Base-by-base conservation (phyloP, 257 asterid genomes). In the Verbascum thapsus region DNA sequence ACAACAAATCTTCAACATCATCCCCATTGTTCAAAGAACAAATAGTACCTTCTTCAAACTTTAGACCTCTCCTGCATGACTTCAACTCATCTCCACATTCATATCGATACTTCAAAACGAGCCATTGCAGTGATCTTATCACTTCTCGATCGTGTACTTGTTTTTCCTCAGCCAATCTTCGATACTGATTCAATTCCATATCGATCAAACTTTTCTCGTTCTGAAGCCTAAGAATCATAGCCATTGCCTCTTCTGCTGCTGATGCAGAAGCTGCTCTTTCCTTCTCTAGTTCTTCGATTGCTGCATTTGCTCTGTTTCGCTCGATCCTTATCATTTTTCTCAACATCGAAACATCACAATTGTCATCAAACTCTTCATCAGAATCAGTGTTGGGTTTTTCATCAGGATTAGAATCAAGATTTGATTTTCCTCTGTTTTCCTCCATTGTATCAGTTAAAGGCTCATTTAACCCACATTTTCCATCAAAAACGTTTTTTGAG, bases 231-330 rank as follows among this genome's bases (percentile, higher is more conserved):
- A 73, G 68, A 39, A 81, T 86, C 95, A 86, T 86, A 1, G 87
- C 85, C 88, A 86, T 83, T n/a, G 95, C 80, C 53, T 86, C 91
- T 72, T 81, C 85, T 6, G 85, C 78, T 22, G 95, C 85, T 8
- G 79, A 67, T 1, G 87, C 86, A 1, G 83, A 66, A 0, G 88
- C 86, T 53, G 63, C 64, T 63, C 95, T 69, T 57, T 86, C 95
- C 66, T 79, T 83, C 12, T 77, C 88, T 15, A 86, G 81, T 48
- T 83, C 95, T 20, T 64, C 42, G 6, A 37, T 1, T 15, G 88
- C 86, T 10, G 74, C 74, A 41, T 74, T 67, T 9, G 75, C 84
- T 50, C 76, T 77, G 3, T n/a, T 18, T 41, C 81, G 73, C 55
- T 81, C 87, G 0, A 7, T 30, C 67, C 68, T 76, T 0, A 83